Evolutionary conservation across 441 rosid species (phyloP).

Genomic region (Adansonia rubrostipa): DNA sequence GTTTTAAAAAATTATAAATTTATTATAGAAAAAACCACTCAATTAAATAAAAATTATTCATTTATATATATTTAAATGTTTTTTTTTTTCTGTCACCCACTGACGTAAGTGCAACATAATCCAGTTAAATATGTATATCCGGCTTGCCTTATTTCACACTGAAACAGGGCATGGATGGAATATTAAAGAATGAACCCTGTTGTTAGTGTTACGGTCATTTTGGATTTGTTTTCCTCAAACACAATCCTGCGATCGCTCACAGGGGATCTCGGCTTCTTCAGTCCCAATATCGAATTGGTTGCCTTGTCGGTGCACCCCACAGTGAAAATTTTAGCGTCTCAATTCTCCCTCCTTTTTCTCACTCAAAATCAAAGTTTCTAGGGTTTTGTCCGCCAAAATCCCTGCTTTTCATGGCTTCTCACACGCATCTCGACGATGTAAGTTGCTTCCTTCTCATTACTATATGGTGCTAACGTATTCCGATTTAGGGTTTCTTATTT

Average conservation of each 20-base stretch:
- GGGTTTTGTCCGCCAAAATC: slow-evolving; percentile 34
- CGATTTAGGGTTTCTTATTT: slow-evolving; percentile 16
- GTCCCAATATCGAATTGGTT: neutral
- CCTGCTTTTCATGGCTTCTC: slow-evolving; percentile 56
- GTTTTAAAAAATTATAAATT: too few species aligned
- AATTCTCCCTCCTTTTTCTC: neutral
- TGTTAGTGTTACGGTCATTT: neutral
- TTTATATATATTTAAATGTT: too few species aligned
- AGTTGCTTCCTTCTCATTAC: slow-evolving; percentile 24
- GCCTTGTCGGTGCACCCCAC: neutral
- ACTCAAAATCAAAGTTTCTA: slow-evolving; percentile 34
- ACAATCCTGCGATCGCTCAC: slow-evolving; percentile 3
- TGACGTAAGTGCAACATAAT: too few species aligned
- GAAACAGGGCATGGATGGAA: too few species aligned
- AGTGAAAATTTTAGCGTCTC: neutral
- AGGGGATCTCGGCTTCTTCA: slow-evolving; percentile 15
- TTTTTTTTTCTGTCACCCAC: too few species aligned
- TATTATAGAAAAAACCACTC: too few species aligned
- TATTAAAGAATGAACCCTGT: too few species aligned
- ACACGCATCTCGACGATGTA: slow-evolving; percentile 62
- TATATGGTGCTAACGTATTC: neutral
- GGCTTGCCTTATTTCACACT: too few species aligned
- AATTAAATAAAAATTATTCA: too few species aligned
- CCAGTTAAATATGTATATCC: too few species aligned
- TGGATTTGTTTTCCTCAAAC: neutral